Base-by-base conservation (phyloP, 164 flowering plant species). In the Malania oleifera region DNA sequence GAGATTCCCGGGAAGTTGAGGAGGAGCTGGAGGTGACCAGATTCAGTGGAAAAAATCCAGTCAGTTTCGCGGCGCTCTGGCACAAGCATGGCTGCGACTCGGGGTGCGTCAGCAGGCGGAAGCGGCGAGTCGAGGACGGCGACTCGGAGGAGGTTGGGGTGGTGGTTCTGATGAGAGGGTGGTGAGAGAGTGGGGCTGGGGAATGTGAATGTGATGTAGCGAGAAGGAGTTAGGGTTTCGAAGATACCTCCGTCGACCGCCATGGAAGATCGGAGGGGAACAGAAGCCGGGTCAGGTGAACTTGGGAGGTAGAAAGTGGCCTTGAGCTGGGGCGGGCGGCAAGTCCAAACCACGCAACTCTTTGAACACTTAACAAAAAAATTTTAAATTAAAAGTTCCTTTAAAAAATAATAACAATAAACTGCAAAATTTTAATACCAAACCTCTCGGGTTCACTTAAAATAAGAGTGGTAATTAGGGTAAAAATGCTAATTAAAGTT, bases 31-130 rank as follows among this genome's bases (percentile, higher is more conserved):
- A 75, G 67, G 45, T 87, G 96, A 12, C 98, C 98, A 3, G 74
- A 51, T 49, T 80, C 70, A 3, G 96, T 85, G 68, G 81, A 82
- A 79, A 91, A 91, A 40, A 81, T 67, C 98, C 98, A 92, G 70
- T 89, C 96, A 57, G 70, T 20, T 58, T 89, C 87, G 39, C 91
- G 96, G 69, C 65, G 39, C 5, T 55, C 46, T 8, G 98, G 98
- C 65, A 89, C 91, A 54, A 86, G 51, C 80, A 92, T 81, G 57
- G 87, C 96, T 14, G 89, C 93, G 59, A 79, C 64, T 59, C 17
- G 60, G 17, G 77, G 75, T 0, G 81, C 54, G n/a, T 46, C 27
- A 18, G 25, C 22, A 19, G 24, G 50, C 26, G 45, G 70, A 17
- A 50, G 53, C 12, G 53, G 53, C 29, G 53, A 50, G 53, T 48